Conservation (phyloP, 129 eudicot species). For the Flaveria sonorensis region DNA sequence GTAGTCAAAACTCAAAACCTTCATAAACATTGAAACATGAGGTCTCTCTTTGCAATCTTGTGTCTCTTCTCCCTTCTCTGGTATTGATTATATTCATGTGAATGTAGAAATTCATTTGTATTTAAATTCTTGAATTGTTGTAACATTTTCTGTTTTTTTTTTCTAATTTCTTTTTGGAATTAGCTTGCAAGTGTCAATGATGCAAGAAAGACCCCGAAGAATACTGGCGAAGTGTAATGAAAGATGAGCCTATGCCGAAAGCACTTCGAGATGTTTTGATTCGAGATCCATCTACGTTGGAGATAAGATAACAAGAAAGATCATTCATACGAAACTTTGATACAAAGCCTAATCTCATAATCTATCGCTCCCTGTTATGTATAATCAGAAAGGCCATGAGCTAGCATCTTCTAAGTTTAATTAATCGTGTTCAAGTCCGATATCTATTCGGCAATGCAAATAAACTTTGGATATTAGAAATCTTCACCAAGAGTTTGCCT, state of each 20-base stretch:
- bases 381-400: conserved; percentile 31
- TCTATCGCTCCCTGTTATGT: conserved; percentile 42
- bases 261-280: conserved; percentile 37
- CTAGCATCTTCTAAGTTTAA: conserved; percentile 19
- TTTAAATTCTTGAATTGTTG: not conserved
- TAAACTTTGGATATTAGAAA: not conserved
- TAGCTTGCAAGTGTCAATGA: conserved; percentile 34
- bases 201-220: conserved; percentile 55
- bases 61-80: conserved; percentile 34
- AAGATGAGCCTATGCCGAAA: conserved; percentile 57
- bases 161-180: not conserved
- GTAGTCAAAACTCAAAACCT: not conserved
- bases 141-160: not conserved
- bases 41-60: conserved; percentile 27
- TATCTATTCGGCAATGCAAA: not conserved
- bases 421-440: not conserved
- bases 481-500: too few relatives aligned
- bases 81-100: conserved; percentile 24
- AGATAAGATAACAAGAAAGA: conserved; percentile 6
- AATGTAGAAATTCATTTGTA: conserved; percentile 2
- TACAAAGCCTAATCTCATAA: conserved; percentile 35
- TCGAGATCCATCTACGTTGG: conserved; percentile 16
- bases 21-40: conserved; percentile 26
- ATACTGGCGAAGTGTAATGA: conserved; percentile 56
- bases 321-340: conserved; percentile 37